Conservation (phyloP, 495 filamentous ascomycete genomes). For the Niebla homalea region DNA sequence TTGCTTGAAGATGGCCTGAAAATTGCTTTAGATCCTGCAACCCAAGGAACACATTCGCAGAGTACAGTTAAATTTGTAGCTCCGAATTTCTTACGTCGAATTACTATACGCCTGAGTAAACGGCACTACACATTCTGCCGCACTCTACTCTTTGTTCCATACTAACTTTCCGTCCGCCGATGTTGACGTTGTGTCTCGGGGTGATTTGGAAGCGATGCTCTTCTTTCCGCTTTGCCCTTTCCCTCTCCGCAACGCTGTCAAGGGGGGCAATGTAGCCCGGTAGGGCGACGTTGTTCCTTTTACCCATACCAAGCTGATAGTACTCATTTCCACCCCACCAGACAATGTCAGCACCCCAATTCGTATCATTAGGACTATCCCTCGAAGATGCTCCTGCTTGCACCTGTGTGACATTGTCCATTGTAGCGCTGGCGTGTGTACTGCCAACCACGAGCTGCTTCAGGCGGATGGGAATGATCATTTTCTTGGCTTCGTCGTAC, state of each 20-base stretch:
- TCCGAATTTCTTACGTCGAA: neutral
- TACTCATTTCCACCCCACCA: slow-evolving; percentile 94
- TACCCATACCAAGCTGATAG: slow-evolving; percentile 86
- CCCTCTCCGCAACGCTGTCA: slow-evolving; percentile 36
- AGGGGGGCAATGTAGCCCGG: slow-evolving; percentile 72
- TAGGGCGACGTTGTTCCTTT: slow-evolving; percentile 58
- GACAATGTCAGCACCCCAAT: slow-evolving; percentile 73
- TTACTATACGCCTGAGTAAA: slow-evolving; percentile 44
- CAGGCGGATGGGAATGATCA: slow-evolving; percentile 63
- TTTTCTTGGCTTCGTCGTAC: slow-evolving; percentile 60
- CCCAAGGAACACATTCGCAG: too few species aligned
- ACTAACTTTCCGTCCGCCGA: slow-evolving; percentile 49
- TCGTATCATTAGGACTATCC: slow-evolving; percentile 48
- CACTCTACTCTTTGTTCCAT: slow-evolving; percentile 86
- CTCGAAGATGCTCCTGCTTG: slow-evolving; percentile 30
- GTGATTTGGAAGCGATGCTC: slow-evolving; percentile 80
- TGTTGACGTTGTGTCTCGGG: slow-evolving; percentile 52
- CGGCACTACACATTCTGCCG: slow-evolving; percentile 68
- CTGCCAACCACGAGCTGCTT: slow-evolving; percentile 56
- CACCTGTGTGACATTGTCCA: slow-evolving; percentile 64
- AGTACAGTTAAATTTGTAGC: too few species aligned
- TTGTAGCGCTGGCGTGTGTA: slow-evolving; percentile 64
- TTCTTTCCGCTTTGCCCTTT: slow-evolving; percentile 36
- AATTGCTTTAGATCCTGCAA: too few species aligned
- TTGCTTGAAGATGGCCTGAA: too few species aligned